A percentile compares a stretch with the other conserved stretches of the same genome.
Evolutionary conservation across 1,284 basidiomycete species (phyloP).

Genomic region (Pseudozyma sp.): DNA sequence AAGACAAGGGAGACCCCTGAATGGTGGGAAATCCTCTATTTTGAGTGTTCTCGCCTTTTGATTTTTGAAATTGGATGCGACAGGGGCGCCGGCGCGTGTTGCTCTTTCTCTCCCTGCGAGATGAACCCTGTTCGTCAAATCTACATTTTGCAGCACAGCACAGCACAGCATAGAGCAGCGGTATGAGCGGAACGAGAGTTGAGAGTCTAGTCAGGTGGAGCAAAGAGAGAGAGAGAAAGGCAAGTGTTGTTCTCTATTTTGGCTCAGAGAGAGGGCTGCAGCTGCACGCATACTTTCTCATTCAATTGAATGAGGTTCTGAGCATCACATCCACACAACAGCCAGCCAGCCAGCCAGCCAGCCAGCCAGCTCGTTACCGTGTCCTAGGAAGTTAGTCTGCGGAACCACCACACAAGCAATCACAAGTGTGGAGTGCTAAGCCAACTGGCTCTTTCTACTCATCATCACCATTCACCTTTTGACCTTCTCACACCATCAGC

Average conservation of each 20-base stretch:
- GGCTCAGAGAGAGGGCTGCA: background rate
- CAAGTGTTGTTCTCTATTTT: constrained; percentile 10
- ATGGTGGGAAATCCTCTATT: background rate
- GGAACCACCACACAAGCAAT: background rate
- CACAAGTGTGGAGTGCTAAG: too few species aligned
- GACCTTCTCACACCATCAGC: background rate
- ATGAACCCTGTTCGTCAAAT: constrained; percentile 1
- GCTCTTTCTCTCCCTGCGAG: background rate
- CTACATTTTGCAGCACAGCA: background rate
- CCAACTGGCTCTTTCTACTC: background rate
- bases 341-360: background rate
- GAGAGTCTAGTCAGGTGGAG: too few species aligned
- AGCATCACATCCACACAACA: background rate
- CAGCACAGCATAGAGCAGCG: background rate
- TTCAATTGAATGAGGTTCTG: background rate
- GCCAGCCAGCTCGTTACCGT: background rate
- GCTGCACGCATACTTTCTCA: background rate
- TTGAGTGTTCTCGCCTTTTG: background rate
- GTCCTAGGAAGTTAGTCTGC: too few species aligned
- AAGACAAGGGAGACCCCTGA: constrained; percentile 1
- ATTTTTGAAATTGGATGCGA: background rate
- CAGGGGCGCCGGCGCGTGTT: constrained; percentile 2
- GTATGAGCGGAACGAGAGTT: too few species aligned
- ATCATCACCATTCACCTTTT: background rate
- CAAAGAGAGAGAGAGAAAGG: background rate